Percentiles rank a stretch among this genome's conserved stretches.
phyloP scores from a whole-genome alignment of 495 filamentous ascomycete species.

The Aspergillus affinis region DNA sequence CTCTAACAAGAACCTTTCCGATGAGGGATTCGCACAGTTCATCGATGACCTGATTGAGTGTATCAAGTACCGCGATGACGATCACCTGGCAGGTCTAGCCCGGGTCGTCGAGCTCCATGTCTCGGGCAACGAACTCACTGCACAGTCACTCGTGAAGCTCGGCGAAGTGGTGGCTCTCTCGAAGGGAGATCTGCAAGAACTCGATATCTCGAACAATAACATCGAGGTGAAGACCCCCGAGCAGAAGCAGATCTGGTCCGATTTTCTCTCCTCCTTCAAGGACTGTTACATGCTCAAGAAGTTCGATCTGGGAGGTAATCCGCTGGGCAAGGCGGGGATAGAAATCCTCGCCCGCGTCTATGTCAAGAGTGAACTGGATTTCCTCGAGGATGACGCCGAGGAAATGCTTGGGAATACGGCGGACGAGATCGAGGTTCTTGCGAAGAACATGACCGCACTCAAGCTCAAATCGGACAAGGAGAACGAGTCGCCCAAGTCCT shows the following conservation, averaged over 20 bases:
- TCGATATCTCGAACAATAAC: constrained; percentile 48
- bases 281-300: constrained; percentile 44
- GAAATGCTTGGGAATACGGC: constrained; percentile 10
- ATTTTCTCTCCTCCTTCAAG: constrained; percentile 43
- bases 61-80: constrained; percentile 29
- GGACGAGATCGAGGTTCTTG: neutral
- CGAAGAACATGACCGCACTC: neutral
- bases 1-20: constrained; percentile 41
- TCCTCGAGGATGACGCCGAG: constrained; percentile 23
- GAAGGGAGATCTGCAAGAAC: constrained; percentile 41
- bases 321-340: constrained; percentile 38
- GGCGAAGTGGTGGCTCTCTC: constrained; percentile 37
- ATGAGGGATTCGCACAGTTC: constrained; percentile 42
- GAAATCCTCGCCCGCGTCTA: constrained; percentile 47
- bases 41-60: constrained; percentile 39
- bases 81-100: constrained; percentile 29
- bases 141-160: constrained; percentile 35
- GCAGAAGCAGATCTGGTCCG: constrained; percentile 42
- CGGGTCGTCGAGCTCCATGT: constrained; percentile 49
- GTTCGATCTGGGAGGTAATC: constrained; percentile 46
- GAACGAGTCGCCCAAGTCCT: constrained; percentile 4
- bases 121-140: constrained; percentile 40
- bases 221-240: constrained; percentile 34
- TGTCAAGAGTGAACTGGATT: constrained; percentile 37
- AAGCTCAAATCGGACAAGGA: constrained; percentile 7